Evolutionary conservation across 2,329 filamentous ascomycete genomes (phyloP).

Genomic region (Hawksworthiomyces lignivorus): DNA sequence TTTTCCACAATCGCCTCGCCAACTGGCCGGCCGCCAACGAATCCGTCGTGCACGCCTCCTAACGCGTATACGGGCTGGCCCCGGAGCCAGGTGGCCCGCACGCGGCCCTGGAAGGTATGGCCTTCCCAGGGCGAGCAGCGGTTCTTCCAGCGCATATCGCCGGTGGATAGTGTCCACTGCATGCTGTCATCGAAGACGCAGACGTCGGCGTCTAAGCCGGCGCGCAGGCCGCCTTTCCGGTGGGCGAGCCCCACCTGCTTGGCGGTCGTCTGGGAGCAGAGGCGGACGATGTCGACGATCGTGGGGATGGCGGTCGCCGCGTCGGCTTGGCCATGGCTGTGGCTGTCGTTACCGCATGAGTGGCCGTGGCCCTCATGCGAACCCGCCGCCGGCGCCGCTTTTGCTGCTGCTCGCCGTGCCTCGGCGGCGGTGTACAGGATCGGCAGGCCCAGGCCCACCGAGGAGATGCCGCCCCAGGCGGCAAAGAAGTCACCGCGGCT

Average conservation of each 20-base stretch:
- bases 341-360: slow-evolving; percentile 3
- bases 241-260: slow-evolving; percentile 77
- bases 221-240: slow-evolving; percentile 71
- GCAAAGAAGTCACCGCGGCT: slow-evolving; percentile 78
- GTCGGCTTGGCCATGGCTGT: not conserved
- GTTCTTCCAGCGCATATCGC: slow-evolving; percentile 91
- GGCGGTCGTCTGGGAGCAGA: slow-evolving; percentile 83
- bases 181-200: slow-evolving; percentile 86
- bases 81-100: slow-evolving; percentile 78
- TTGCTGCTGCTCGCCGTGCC: slow-evolving; percentile 42
- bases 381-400: not conserved
- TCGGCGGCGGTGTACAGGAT: slow-evolving; percentile 77
- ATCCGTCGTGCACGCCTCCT: slow-evolving; percentile 44
- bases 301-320: slow-evolving; percentile 31
- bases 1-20: slow-evolving; percentile 42
- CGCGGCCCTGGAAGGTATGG: slow-evolving; percentile 66
- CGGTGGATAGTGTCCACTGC: slow-evolving; percentile 63
- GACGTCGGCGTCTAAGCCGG: slow-evolving; percentile 82
- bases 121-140: slow-evolving; percentile 88
- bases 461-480: slow-evolving; percentile 94
- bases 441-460: slow-evolving; percentile 83
- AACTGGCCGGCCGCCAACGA: slow-evolving; percentile 39
- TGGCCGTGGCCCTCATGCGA: not conserved
- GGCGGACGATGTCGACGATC: slow-evolving; percentile 73
- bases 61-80: slow-evolving; percentile 68